Percentiles rank a stretch among this genome's conserved stretches.
phyloP scores from a whole-genome alignment of 208 protist species.

The Crithidia fasciculata region DNA sequence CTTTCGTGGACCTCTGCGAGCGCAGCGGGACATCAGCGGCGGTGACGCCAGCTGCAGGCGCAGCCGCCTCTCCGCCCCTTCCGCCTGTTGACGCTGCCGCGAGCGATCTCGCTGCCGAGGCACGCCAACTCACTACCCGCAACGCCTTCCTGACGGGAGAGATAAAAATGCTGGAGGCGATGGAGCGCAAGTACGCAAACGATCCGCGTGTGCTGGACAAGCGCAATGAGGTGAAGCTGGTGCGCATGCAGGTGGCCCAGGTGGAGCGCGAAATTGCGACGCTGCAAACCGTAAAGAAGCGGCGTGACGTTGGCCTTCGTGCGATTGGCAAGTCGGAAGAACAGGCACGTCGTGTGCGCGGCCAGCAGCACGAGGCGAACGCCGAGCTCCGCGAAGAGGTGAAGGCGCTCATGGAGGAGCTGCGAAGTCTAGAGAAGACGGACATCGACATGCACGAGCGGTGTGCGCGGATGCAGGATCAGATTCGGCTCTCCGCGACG shows the following conservation, averaged over 20 bases:
- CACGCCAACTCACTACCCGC: constrained; percentile 31
- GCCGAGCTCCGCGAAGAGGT: constrained; percentile 47
- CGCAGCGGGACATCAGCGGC: constrained; percentile 11
- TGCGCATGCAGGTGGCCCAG: constrained; percentile 54
- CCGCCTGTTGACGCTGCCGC: background rate
- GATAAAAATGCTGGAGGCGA: constrained; percentile 34
- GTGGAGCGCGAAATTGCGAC: constrained; percentile 68
- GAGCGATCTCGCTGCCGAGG: constrained; percentile 32
- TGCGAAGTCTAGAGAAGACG: constrained; percentile 47
- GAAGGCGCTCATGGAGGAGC: constrained; percentile 52
- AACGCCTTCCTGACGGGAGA: constrained; percentile 48
- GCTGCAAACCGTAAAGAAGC: constrained; percentile 55
- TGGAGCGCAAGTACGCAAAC: constrained; percentile 38
- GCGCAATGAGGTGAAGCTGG: constrained; percentile 61
- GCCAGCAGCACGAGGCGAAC: constrained; percentile 55
- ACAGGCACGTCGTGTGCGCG: constrained; percentile 38
- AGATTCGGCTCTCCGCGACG: constrained; percentile 58
- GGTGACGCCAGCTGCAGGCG: constrained; percentile 3
- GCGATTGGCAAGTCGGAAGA: constrained; percentile 58
- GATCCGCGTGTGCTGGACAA: constrained; percentile 70
- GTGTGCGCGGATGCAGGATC: constrained; percentile 54
- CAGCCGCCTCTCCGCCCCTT: background rate
- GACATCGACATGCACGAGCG: constrained; percentile 71
- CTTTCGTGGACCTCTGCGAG: constrained; percentile 37
- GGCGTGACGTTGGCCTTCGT: constrained; percentile 48